Percentiles rank a stretch among this genome's conserved stretches.
Conservation (phyloP, 345 rosid species). For the Populus euphratica region DNA sequence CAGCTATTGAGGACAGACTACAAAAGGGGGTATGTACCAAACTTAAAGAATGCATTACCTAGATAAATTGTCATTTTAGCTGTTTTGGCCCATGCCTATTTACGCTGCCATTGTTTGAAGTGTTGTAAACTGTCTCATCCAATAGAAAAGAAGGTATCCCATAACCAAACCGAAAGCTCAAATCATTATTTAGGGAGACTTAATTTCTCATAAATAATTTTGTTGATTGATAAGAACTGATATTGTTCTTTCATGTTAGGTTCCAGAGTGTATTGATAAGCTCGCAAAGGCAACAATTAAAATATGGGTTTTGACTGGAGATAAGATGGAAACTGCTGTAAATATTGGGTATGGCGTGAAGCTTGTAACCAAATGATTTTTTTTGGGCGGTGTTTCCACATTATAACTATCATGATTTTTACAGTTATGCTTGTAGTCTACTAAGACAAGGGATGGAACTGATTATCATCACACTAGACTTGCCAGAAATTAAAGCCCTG, state of each 20-base stretch:
- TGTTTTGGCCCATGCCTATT: neutral
- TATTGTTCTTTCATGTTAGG: conserved; percentile 39
- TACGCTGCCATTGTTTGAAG: neutral
- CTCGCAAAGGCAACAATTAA: conserved; percentile 74
- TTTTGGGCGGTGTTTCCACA: neutral
- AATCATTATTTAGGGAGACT: neutral
- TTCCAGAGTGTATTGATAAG: conserved; percentile 67
- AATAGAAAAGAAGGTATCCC: neutral
- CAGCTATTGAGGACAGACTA: conserved; percentile 92
- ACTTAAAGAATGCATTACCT: neutral
- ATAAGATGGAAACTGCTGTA: conserved; percentile 85
- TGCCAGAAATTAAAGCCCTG: conserved; percentile 49
- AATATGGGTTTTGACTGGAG: conserved; percentile 91
- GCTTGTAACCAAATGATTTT: neutral
- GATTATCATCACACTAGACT: conserved; percentile 63
- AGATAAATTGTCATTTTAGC: neutral
- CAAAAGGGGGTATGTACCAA: conserved; percentile 67
- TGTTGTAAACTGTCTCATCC: neutral
- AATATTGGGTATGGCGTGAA: conserved; percentile 70
- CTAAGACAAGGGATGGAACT: conserved; percentile 66
- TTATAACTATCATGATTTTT: conserved; percentile 14
- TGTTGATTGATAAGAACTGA: conserved; percentile 1
- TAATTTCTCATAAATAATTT: conserved; percentile 1
- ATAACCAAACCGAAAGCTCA: neutral
- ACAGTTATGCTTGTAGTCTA: conserved; percentile 81